These are phyloP conservation scores for Avena sativa DNA, from an alignment of 176 grass and related monocot genomes.

Conservation along the genomic window DNA sequence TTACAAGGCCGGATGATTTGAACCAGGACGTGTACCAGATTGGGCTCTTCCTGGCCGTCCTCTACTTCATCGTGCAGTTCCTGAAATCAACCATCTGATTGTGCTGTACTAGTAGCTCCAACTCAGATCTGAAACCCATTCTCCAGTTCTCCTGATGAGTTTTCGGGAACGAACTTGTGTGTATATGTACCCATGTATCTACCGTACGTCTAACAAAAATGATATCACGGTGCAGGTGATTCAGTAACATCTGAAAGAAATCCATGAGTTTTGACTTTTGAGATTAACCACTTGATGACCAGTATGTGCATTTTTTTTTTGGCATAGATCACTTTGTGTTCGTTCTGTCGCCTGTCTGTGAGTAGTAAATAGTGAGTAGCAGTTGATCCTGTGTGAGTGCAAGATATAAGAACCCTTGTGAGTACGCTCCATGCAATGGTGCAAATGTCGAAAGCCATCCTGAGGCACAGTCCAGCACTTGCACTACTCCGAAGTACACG, in stretches of 20 bases:
- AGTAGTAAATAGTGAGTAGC: too few species aligned
- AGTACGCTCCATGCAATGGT: too few species aligned
- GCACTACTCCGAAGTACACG: too few species aligned
- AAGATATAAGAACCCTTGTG: too few species aligned
- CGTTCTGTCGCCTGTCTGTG: neutral
- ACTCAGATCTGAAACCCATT: neutral
- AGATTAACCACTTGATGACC: neutral
- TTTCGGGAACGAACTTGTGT: neutral
- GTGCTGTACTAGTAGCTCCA: neutral
- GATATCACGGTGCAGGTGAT: neutral
- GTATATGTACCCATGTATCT: constrained; percentile 4
- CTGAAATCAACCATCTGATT: constrained; percentile 67
- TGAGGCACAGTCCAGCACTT: too few species aligned
- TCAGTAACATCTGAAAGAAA: constrained; percentile 5
- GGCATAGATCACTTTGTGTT: neutral
- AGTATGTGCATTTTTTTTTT: neutral
- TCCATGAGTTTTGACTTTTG: constrained; percentile 24
- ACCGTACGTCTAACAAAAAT: constrained; percentile 27
- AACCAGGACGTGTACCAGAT: constrained; percentile 85
- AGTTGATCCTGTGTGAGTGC: neutral
- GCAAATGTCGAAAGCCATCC: too few species aligned
- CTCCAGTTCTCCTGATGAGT: neutral
- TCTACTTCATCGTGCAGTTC: constrained; percentile 93
- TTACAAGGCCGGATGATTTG: constrained; percentile 72
- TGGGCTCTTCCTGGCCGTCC: constrained; percentile 73